A percentile compares a stretch with the other conserved stretches of the same genome.
These are phyloP conservation scores for Magnaporthiopsis poae DNA, from an alignment of 2,329 filamentous ascomycete genomes.

Conservation along the genomic window DNA sequence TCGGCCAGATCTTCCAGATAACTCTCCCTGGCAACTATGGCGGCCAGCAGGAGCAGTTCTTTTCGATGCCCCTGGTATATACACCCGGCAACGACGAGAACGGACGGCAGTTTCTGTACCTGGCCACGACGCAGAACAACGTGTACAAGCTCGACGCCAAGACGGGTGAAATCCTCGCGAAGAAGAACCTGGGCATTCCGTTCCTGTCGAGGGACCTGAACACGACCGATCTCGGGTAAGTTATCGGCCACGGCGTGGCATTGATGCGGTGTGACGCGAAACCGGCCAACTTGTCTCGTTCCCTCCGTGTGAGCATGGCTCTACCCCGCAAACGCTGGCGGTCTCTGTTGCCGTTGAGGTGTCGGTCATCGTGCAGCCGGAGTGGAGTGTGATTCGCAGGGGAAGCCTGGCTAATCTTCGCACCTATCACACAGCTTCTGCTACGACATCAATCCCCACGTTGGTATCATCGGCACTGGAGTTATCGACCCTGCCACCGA, in stretches of 20 bases:
- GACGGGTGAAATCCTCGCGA: conserved; percentile 31
- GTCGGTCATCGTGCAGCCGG: too few species aligned
- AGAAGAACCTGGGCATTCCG: conserved; percentile 33
- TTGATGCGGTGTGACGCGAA: too few species aligned
- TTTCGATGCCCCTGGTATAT: conserved; percentile 39
- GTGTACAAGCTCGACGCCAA: conserved; percentile 38
- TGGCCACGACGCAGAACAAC: conserved; percentile 42
- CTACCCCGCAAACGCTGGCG: too few species aligned
- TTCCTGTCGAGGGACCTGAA: conserved; percentile 36
- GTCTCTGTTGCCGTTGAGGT: too few species aligned
- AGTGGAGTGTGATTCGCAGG: too few species aligned
- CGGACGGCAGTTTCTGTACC: conserved; percentile 35
- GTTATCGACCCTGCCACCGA: conserved; percentile 41
- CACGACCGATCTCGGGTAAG: conserved; percentile 12
- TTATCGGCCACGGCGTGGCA: not conserved
- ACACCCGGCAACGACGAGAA: conserved; percentile 26
- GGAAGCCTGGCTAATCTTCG: too few species aligned
- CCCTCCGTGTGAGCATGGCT: too few species aligned
- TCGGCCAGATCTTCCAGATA: conserved; percentile 45
- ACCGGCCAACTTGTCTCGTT: too few species aligned
- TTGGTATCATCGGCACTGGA: conserved; percentile 40
- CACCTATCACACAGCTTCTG: conserved; percentile 20
- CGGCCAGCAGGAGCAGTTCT: conserved; percentile 40
- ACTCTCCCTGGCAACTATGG: conserved; percentile 42
- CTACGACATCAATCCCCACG: conserved; percentile 34